Conservation (phyloP, 371 early-diverging fungal species). For the Lichtheimia hyalospora region DNA sequence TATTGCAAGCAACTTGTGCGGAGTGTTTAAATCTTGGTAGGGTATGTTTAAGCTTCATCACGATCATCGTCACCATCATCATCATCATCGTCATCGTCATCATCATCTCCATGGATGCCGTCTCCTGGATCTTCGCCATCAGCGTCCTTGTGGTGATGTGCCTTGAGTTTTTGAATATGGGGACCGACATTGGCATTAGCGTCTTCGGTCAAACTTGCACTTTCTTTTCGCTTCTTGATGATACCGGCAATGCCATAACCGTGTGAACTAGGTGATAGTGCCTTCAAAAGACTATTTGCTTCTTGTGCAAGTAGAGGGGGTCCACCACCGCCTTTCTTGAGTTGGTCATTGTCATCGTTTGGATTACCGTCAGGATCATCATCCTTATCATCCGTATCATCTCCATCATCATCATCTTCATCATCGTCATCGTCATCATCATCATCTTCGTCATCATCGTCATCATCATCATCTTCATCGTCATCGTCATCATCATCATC, state of each 20-base stretch:
- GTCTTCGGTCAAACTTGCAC: too few relatives aligned
- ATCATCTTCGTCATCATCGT: conserved; percentile 1
- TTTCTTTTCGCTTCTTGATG: neutral
- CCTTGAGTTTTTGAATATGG: neutral
- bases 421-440: neutral
- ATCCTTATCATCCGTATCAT: neutral
- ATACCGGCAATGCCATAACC: neutral
- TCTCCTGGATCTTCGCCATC: conserved; percentile 1
- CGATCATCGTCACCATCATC: neutral
- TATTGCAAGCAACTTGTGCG: too few relatives aligned
- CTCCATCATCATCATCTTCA: neutral
- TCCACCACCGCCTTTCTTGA: neutral
- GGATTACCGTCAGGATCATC: neutral
- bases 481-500: conserved; percentile 3
- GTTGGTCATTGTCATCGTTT: conserved; percentile 1
- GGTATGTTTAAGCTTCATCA: neutral
- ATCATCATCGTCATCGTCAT: neutral
- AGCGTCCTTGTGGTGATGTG: neutral
- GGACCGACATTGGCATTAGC: neutral
- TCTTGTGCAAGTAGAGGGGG: neutral
- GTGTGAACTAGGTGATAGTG: neutral
- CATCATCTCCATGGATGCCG: neutral
- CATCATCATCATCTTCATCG: conserved; percentile 1
- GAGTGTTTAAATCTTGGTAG: too few relatives aligned
- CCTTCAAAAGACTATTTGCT: neutral